These are phyloP conservation scores for Leccinum boreale DNA, from an alignment of 768 basidiomycete species.

Conservation along the genomic window DNA sequence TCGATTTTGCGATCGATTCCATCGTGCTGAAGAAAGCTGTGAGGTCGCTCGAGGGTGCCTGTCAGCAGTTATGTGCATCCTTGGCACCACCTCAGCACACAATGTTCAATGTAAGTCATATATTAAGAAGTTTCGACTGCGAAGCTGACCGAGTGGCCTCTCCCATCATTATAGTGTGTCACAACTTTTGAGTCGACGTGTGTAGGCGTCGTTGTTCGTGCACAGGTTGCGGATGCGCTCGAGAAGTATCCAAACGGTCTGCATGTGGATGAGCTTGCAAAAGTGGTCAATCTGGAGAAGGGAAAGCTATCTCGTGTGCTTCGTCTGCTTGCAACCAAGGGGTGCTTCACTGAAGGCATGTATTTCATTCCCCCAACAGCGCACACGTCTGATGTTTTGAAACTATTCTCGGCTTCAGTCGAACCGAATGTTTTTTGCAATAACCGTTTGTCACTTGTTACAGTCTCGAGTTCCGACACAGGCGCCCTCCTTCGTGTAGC, in stretches of 20 bases:
- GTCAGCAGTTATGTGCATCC: constrained; percentile 26
- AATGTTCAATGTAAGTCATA: constrained; percentile 19
- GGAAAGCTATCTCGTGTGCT: constrained; percentile 30
- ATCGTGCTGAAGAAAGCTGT: constrained; percentile 25
- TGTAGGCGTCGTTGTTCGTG: not conserved
- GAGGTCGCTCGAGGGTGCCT: constrained; percentile 25
- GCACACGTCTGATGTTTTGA: not conserved
- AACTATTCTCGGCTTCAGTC: constrained; percentile 12
- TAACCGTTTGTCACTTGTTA: constrained; percentile 31
- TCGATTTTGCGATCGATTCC: constrained; percentile 19
- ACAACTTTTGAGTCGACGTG: constrained; percentile 27
- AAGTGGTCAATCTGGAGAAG: constrained; percentile 21
- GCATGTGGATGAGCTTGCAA: constrained; percentile 24
- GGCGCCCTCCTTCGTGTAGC: constrained; percentile 10
- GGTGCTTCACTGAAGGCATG: not conserved
- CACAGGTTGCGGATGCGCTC: constrained; percentile 3
- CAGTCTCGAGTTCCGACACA: constrained; percentile 11
- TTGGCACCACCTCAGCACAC: constrained; percentile 28
- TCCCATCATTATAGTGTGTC: constrained; percentile 7
- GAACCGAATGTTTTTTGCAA: constrained; percentile 28
- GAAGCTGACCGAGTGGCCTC: not conserved
- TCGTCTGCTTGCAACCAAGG: constrained; percentile 32
- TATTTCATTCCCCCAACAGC: not conserved
- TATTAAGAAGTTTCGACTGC: not conserved
- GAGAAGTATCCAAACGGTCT: constrained; percentile 26